phyloP scores from a whole-genome alignment of 805 yeast genomes.

The Starmerella geochares region DNA sequence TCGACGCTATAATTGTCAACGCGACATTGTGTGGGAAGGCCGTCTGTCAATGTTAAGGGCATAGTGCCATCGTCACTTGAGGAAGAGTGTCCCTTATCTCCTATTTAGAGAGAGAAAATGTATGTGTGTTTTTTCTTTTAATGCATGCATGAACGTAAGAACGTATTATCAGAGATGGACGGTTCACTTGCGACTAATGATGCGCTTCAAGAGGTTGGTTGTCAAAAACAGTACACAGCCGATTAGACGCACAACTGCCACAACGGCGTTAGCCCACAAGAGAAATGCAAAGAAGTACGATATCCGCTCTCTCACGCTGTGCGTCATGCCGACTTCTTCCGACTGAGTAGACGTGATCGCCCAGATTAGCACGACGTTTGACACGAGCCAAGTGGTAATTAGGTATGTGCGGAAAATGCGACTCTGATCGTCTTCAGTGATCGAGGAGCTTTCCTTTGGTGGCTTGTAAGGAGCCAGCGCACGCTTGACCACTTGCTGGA shows the following conservation, averaged over 20 bases:
- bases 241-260: constrained; percentile 47
- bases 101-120: background rate
- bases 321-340: constrained; percentile 31
- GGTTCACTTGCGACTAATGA: constrained; percentile 18
- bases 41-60: no score
- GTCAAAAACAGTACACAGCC: constrained; percentile 45
- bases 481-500: constrained; percentile 39
- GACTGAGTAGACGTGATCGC: constrained; percentile 34
- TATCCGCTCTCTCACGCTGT: constrained; percentile 33
- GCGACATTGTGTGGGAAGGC: no score
- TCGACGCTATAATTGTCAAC: no score
- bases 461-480: constrained; percentile 45
- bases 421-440: constrained; percentile 32
- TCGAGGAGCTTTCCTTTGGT: constrained; percentile 23
- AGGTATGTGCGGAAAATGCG: constrained; percentile 36
- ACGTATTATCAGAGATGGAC: background rate
- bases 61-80: no score
- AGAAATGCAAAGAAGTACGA: constrained; percentile 38
- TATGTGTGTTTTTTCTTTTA: no score
- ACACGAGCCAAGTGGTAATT: constrained; percentile 34
- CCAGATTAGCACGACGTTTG: constrained; percentile 33
- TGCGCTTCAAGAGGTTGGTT: constrained; percentile 17
- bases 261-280: constrained; percentile 52
- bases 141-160: background rate
- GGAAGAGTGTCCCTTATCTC: no score